phyloP scores from a whole-genome alignment of 208 protist species.

The Novymonas esmeraldas region DNA sequence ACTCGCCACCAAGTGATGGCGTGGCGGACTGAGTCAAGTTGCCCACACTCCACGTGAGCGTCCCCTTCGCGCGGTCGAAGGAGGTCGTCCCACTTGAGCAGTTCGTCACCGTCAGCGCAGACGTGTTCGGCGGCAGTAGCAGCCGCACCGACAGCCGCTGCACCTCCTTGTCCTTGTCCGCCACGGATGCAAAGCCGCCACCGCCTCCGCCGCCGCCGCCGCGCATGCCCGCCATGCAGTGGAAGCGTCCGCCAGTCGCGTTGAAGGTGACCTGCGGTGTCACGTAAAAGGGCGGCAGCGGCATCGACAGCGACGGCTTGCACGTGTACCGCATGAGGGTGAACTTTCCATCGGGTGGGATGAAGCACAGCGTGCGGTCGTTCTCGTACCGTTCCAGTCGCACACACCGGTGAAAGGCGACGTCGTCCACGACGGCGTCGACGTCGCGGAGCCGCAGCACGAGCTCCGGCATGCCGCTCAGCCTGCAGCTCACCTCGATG shows the following conservation, averaged over 20 bases:
- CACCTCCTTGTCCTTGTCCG: constrained; percentile 47
- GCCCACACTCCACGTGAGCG: constrained; percentile 85
- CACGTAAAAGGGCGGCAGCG: constrained; percentile 84
- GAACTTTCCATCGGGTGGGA: constrained; percentile 92
- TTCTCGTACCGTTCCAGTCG: constrained; percentile 63
- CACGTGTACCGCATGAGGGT: constrained; percentile 86
- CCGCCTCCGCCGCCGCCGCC: constrained; percentile 24
- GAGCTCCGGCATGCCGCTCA: constrained; percentile 92
- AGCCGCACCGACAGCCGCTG: constrained; percentile 79
- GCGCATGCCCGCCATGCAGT: constrained; percentile 87
- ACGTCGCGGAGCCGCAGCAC: constrained; percentile 68
- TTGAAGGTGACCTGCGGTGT: constrained; percentile 87
- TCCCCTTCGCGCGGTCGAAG: constrained; percentile 63
- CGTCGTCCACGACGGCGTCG: constrained; percentile 69
- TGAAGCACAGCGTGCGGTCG: constrained; percentile 82
- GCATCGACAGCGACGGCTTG: constrained; percentile 39
- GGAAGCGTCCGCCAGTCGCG: constrained; percentile 69
- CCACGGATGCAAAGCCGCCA: constrained; percentile 25
- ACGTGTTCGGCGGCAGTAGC: constrained; percentile 59
- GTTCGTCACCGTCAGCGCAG: constrained; percentile 61
- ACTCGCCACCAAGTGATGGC: constrained; percentile 76
- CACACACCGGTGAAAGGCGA: constrained; percentile 91
- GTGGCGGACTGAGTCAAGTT: constrained; percentile 52
- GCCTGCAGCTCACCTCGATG: constrained; percentile 82
- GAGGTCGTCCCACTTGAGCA: constrained; percentile 70